Conservation (phyloP, 768 basidiomycete genomes). For the Clitopilus passeckerianus region DNA sequence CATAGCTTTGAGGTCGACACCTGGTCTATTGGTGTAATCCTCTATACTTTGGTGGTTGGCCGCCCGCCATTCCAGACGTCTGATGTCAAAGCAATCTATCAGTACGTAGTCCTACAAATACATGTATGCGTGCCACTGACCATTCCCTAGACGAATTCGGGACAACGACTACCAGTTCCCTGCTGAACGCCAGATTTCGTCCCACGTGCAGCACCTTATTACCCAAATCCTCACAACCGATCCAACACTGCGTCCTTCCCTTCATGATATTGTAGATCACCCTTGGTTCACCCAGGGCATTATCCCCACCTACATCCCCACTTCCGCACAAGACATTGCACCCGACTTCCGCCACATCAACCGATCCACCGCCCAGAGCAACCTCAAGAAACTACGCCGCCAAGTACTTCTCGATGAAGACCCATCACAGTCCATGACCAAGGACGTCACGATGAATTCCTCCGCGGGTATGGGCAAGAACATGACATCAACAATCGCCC, state of each 20-base stretch:
- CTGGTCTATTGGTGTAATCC: conserved; percentile 95
- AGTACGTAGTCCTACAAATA: conserved; percentile 39
- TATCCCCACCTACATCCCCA: conserved; percentile 77
- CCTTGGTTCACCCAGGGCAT: conserved; percentile 79
- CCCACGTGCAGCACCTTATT: conserved; percentile 73
- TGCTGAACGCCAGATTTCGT: conserved; percentile 62
- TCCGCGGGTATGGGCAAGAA: conserved; percentile 25
- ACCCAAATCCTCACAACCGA: conserved; percentile 81
- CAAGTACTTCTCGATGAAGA: conserved; percentile 64
- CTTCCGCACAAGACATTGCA: conserved; percentile 65
- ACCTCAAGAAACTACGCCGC: conserved; percentile 65
- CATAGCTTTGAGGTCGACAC: conserved; percentile 99
- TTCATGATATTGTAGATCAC: conserved; percentile 82
- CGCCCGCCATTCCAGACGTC: conserved; percentile 99
- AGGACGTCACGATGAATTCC: conserved; percentile 10
- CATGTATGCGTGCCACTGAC: conserved; percentile 1
- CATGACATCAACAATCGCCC: conserved; percentile 59
- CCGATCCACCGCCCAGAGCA: conserved; percentile 53
- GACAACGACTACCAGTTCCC: conserved; percentile 95
- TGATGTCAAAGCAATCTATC: conserved; percentile 95
- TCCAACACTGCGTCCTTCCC: conserved; percentile 75
- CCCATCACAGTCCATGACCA: conserved; percentile 38
- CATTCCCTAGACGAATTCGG: conserved; percentile 68
- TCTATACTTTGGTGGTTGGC: conserved; percentile 92
- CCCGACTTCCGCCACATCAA: conserved; percentile 76